Base-by-base conservation (phyloP, 371 early-diverging fungal species). In the Funneliformis caledonium region DNA sequence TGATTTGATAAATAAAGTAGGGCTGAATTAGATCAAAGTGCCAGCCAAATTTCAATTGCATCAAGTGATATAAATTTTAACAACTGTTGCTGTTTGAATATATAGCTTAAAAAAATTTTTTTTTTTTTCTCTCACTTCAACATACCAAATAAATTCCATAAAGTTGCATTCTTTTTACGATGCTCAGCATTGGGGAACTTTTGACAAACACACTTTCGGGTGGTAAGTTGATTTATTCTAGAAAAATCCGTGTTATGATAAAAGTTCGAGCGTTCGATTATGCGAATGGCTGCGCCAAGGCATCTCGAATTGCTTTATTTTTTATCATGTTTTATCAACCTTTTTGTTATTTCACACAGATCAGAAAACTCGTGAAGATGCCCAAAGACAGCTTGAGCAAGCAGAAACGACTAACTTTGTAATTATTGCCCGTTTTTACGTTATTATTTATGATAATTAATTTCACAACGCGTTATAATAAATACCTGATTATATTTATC, bases 321-420 rank as follows among this genome's bases (percentile, higher is more conserved):
- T 26, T 16, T 65, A 33, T 42, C 43, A 22, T 62, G 10, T 65
- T n/a, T 19, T 37, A 31, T 31, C 77, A 72, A 62, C n/a, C 65
- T 45, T 26, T n/a, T 47, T 0, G 8, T 68, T n/a, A 31, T 6
- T 42, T 43, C 47, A 42, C 52, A 47, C 82, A 86, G 87, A 90
- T 83, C 87, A 86, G 76, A 84, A 83, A 76, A 86, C 89, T 84
- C 94, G 96, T 87, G 93, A 94, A 84, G 91, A 93, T 83, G 96
- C 97, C 69, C 91, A 92, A 68, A 88, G 87, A 64, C 89, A 94
- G 78, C 89, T 96, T 79, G 93, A 95, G 84, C 81, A 85, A 26
- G 92, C 93, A 31, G 91, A 92, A 77, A 89, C 85, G 79, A 93
- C 94, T 82, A 93, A 94, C 83, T 96, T 93, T 87, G 96, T 95